Conservation (phyloP, 2,329 filamentous ascomycete species). For the Cercospora nicotianae region DNA sequence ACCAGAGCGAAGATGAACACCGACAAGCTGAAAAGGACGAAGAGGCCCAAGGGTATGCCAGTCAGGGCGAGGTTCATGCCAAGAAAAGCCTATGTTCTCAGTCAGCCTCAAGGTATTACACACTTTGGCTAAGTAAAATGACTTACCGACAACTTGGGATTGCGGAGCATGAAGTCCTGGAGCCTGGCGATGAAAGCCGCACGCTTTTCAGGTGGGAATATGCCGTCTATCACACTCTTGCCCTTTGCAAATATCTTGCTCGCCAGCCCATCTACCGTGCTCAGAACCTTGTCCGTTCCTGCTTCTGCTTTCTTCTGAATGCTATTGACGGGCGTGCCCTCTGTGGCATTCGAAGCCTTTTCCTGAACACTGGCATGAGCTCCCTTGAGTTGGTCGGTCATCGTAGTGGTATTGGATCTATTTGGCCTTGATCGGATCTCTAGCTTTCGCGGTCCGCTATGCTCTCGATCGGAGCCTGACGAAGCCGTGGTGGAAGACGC, state of each 20-base stretch:
- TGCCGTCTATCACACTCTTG: slow-evolving; percentile 47
- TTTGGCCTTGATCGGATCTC: slow-evolving; percentile 25
- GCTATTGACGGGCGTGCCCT: slow-evolving; percentile 24
- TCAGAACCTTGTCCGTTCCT: slow-evolving; percentile 32
- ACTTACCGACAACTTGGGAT: slow-evolving; percentile 72
- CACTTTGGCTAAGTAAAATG: no score
- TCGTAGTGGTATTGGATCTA: slow-evolving; percentile 24
- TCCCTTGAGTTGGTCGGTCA: slow-evolving; percentile 31
- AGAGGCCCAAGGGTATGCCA: slow-evolving; percentile 66
- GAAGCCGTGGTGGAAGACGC: slow-evolving; percentile 25
- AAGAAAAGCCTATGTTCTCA: slow-evolving; percentile 62
- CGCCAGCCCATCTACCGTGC: slow-evolving; percentile 34
- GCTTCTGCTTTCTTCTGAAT: slow-evolving; percentile 32
- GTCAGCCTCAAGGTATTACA: no score
- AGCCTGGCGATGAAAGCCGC: slow-evolving; percentile 57
- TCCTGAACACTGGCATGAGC: slow-evolving; percentile 22
- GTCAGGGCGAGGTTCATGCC: slow-evolving; percentile 64
- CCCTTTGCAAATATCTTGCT: slow-evolving; percentile 33
- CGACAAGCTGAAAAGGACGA: slow-evolving; percentile 64
- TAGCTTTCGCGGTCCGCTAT: slow-evolving; percentile 33
- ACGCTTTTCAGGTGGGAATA: slow-evolving; percentile 63
- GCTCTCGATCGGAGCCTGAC: slow-evolving; percentile 17
- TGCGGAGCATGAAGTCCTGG: slow-evolving; percentile 58
- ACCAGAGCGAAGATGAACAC: slow-evolving; percentile 63
- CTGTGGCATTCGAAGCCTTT: slow-evolving; percentile 25